Evolutionary conservation across 2,329 filamentous ascomycete species (phyloP), one percentile per base, ranked within the genome.

Genomic region (Bipolaris zeicola): DNA sequence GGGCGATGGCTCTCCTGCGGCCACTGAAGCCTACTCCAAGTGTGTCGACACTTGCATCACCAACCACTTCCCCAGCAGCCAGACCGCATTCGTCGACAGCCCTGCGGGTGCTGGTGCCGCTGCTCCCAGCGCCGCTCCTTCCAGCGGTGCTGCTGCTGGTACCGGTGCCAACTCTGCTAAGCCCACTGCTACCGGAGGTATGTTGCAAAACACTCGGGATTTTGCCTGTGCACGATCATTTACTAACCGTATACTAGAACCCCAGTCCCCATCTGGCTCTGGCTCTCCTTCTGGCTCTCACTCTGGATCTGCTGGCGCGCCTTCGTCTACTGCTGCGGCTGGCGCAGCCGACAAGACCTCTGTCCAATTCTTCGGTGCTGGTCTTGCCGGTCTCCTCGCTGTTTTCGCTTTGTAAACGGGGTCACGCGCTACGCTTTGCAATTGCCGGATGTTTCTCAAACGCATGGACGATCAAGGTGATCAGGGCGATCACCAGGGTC

Each of bases 41-140:
- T 85, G 83, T 70, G 76, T 81, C 66, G 73, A 79, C 50, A 65
- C 68, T 55, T 85, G 83, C 76, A 81, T 80, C 71, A 76, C 69
- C 68, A 78, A 74, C 58, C 72, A 79, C 66, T 84, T 81, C 77
- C 78, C 82, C 67, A 77, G 65, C 58, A 69, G 63, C 64, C 73
- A 73, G 67, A 75, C 73, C 33, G 62, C 61, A 11, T 60, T 55
- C 37, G 57, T 43, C 39, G 39, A 42, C 4, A 51, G 63, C 31
- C 70, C 67, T 42, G 62, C 67, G 24, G 71, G 66, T 43, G 64
- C 61, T 44, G 63, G 66, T 34, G 64, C 60, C 34, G 58, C 65
- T 36, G 52, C 49, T 48, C 53, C 64, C 34, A 68, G 67, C 36
- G 69, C 66, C 43, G 62, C 60, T 44, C 60, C 67, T 31, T 18